phyloP scores from a whole-genome alignment of 495 filamentous ascomycete species.

The Xeromyces bisporus region DNA sequence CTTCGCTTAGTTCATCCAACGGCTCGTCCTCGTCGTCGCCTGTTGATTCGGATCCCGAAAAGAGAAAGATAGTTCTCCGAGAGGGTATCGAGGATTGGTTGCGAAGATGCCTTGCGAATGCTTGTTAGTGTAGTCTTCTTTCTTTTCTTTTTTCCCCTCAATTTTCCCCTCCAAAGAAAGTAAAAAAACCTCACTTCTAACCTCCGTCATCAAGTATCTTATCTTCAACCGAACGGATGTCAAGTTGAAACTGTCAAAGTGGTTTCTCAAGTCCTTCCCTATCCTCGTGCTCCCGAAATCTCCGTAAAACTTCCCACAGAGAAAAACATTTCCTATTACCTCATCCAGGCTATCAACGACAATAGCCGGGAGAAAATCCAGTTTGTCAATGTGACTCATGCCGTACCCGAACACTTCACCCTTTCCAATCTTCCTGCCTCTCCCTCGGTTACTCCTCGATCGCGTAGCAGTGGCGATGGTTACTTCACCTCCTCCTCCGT shows the following conservation, averaged over 20 bases:
- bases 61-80: too few species aligned
- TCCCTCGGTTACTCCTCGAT: conserved; percentile 40
- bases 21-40: conserved; percentile 21
- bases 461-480: conserved; percentile 26
- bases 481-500: conserved; percentile 40
- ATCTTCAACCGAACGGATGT: too few species aligned
- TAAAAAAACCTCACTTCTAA: background rate
- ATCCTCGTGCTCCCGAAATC: conserved; percentile 35
- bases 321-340: conserved; percentile 26
- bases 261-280: conserved; percentile 46
- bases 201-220: too few species aligned
- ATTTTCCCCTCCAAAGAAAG: background rate
- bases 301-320: conserved; percentile 14
- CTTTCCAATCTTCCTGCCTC: conserved; percentile 44
- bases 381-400: conserved; percentile 48
- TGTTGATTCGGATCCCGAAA: conserved; percentile 12
- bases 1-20: conserved; percentile 6
- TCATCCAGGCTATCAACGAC: conserved; percentile 39
- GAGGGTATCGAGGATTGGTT: too few species aligned
- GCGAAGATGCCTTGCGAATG: conserved; percentile 1
- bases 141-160: background rate
- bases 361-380: conserved; percentile 26
- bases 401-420: conserved; percentile 44
- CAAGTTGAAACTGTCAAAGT: conserved; percentile 36
- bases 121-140: background rate